Base-by-base conservation (phyloP, 2,329 filamentous ascomycete species). In the Didymella segeticola region DNA sequence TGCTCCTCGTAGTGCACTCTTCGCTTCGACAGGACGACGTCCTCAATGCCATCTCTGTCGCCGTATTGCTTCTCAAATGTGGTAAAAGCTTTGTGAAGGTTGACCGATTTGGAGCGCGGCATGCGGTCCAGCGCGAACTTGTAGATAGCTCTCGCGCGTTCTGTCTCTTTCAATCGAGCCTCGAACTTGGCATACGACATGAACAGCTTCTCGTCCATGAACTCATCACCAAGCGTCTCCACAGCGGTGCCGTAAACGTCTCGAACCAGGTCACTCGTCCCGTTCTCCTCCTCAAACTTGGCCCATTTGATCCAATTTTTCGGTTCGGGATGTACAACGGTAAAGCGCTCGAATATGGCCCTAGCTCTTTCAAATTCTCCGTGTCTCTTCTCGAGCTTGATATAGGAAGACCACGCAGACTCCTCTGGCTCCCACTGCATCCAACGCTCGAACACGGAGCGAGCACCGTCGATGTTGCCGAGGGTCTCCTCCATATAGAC, bases 241-340 rank as follows among this genome's bases (percentile, higher is more conserved):
- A 98, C 88, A 1, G 93, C 93, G 49, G 85, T 83, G 4, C 93
- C 91, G 71, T 92, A 98, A 0, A 98, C 93, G 58, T 98, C 92
- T 19, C 95, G 85, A 6, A 99, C 95, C 61, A 93, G 75, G 67
- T 97, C 93, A 69, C 89, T 93, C 1, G 92, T 96, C 8, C 95
- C 95, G 64, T 88, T 91, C 71, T 99, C 95, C 73, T 98, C 93
- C 75, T 99, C 95, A 64, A 98, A 99, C 58, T 90, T 90, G 56
- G 93, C 89, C 95, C 95, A 99, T 73, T 97, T 97, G 77, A 99
- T 96, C 93, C 93, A 99, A 70, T 97, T 98, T 67, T 90, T 86
- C 19, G 95, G 90, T 69, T 98, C 93, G 0, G 95, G 93, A 64
- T 98, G 95, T 8, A 98, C 90, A 56, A 93, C 84, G 1, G 92